Evolutionary conservation across 805 yeast genomes (phyloP), one percentile per base, ranked within the genome.

Genomic region (Spathaspora gorwiae): DNA sequence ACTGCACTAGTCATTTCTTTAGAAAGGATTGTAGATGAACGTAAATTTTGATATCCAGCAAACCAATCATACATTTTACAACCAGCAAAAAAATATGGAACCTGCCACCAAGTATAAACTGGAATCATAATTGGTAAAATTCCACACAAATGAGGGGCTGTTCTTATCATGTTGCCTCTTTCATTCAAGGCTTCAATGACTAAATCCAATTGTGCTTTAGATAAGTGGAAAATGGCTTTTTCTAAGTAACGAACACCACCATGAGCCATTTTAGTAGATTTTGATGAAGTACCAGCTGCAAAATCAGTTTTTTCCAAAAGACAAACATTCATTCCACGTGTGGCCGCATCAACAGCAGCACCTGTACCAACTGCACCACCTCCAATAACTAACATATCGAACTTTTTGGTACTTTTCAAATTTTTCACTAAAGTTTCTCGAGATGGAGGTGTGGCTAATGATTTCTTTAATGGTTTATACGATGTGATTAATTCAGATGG

Each of bases 341-440:
- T 79, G 27, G 84, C 79, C 33, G 97, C 97, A 67, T 90, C 98
- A 37, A 90, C 72, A 1, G 97, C 97, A 40, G 88, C 80, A 48
- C 97, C 98, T 5, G 96, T 73, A 51, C 98, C 98, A 12, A 94
- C 84, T 35, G 97, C 97, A 62, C 98, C 98, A 54, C 97, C 97
- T 49, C 98, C 98, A 54, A 92, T 82, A 54, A 90, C 75, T 52
- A 90, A 68, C n/a, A 90, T 77, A 62, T 92, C 97, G 58, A 78
- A 83, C 60, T 83, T 76, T 43, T 78, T 65, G 39, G 67, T 51
- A 12, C 54, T 47, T 3, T 69, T 70, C 47, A 83, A 61, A 47
- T 73, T 75, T 5, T 71, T 57, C 42, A 84, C 51, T 48, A 83
- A 61, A 39, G 77, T 79, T 3, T 66, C 64, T 61, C 92, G 72